Conservation (phyloP, 2,329 filamentous ascomycete species). For the Drechslerella dactyloides region DNA sequence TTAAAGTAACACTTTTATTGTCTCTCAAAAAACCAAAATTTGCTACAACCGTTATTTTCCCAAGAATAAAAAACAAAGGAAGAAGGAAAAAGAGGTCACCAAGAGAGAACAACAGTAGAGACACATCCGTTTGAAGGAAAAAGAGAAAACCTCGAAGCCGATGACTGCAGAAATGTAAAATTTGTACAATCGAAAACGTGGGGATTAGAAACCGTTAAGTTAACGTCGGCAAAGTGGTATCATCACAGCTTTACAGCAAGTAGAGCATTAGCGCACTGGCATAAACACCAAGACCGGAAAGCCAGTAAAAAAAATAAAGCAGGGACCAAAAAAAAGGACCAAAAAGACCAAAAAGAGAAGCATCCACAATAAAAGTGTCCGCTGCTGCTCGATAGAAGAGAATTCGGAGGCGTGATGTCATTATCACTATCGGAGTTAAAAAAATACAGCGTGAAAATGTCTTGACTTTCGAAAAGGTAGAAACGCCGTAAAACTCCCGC, state of each 20-base stretch:
- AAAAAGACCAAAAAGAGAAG: constrained; percentile 9
- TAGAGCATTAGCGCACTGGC: background rate
- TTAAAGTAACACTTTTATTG: constrained; percentile 2
- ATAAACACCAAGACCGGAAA: background rate
- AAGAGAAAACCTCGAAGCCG: background rate
- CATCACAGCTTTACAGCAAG: background rate
- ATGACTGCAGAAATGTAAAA: background rate
- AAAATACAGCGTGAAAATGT: constrained; percentile 26
- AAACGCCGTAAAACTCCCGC: constrained; percentile 48
- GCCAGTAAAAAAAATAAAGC: background rate
- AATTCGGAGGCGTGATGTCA: constrained; percentile 10
- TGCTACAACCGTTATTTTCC: constrained; percentile 7
- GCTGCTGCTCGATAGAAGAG: background rate
- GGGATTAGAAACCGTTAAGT: background rate
- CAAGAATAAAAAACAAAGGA: background rate
- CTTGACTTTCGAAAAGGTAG: constrained; percentile 17
- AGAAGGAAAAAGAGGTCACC: background rate
- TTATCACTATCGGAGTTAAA: constrained; percentile 42
- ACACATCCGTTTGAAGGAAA: background rate
- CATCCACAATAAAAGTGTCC: background rate
- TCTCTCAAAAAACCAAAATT: background rate
- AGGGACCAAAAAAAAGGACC: background rate
- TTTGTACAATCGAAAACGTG: constrained; percentile 1
- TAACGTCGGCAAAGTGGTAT: constrained; percentile 6
- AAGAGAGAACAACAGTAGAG: background rate